Evolutionary conservation across 495 filamentous ascomycete genomes (phyloP).

Genomic region (Diplogelasinospora grovesii): DNA sequence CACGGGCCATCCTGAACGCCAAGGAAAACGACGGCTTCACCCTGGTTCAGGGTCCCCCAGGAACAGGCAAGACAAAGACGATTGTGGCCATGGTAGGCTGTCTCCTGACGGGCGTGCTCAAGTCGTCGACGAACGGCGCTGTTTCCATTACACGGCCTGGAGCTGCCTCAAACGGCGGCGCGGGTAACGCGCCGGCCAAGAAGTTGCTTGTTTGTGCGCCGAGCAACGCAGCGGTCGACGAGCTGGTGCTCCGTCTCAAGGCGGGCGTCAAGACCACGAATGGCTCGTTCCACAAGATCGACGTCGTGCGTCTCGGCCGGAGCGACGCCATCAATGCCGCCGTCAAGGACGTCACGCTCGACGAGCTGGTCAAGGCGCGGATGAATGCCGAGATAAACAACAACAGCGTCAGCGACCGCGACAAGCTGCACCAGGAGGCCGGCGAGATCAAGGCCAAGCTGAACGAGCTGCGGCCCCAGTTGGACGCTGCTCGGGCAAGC

Average conservation of each 20-base stretch:
- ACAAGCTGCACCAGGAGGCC: constrained; percentile 77
- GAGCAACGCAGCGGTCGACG: constrained; percentile 95
- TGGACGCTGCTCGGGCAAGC: constrained; percentile 63
- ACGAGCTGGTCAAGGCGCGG: constrained; percentile 77
- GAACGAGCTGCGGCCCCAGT: constrained; percentile 53
- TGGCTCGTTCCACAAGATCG: constrained; percentile 64
- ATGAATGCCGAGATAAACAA: constrained; percentile 48
- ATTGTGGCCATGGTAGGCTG: constrained; percentile 94
- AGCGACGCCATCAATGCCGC: constrained; percentile 88
- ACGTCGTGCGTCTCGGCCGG: constrained; percentile 83
- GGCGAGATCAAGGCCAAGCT: constrained; percentile 67
- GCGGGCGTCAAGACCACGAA: constrained; percentile 72
- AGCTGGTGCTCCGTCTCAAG: constrained; percentile 89
- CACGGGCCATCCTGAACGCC: constrained; percentile 86
- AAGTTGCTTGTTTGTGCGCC: constrained; percentile 94
- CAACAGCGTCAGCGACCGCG: constrained; percentile 53
- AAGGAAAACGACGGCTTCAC: constrained; percentile 94
- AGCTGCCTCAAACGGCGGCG: constrained; percentile 22
- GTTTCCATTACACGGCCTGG: constrained; percentile 46
- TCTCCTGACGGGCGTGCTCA: constrained; percentile 59
- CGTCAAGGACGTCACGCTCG: constrained; percentile 86
- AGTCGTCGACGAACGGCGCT: constrained; percentile 33
- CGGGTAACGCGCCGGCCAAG: constrained; percentile 47
- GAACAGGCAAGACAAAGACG: constrained; percentile 96
- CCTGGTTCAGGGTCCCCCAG: constrained; percentile 90